Percentiles rank a stretch among this genome's conserved stretches.
phyloP scores from a whole-genome alignment of 2,329 filamentous ascomycete genomes.

The Trichoderma oligosporum region DNA sequence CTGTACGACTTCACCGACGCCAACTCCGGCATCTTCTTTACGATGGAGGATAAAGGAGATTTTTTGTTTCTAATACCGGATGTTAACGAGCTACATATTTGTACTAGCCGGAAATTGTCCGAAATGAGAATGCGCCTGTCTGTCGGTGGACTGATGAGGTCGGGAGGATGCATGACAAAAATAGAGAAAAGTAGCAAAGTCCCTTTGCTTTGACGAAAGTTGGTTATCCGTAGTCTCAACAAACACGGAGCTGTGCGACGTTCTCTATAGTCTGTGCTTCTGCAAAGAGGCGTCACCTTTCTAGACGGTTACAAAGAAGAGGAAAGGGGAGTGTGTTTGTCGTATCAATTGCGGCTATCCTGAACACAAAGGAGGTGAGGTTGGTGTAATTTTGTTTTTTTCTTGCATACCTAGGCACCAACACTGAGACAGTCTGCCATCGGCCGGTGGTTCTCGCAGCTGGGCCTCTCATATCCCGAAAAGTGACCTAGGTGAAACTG shows the following conservation, averaged over 20 bases:
- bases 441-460: background rate
- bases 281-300: background rate
- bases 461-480: background rate
- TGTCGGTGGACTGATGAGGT: background rate
- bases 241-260: conserved; percentile 9
- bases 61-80: background rate
- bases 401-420: background rate
- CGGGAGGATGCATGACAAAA: conserved; percentile 5
- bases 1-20: background rate
- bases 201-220: background rate
- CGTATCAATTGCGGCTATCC: background rate
- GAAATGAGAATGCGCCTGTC: background rate
- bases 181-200: background rate
- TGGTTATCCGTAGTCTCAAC: background rate
- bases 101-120: background rate
- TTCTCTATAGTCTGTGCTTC: background rate
- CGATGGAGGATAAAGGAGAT: background rate
- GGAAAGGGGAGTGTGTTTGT: background rate
- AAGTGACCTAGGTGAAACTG: background rate
- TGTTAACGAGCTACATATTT: background rate
- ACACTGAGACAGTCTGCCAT: background rate
- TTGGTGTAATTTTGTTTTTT: background rate
- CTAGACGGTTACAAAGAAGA: background rate
- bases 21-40: background rate
- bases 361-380: background rate